Evolutionary conservation across 1,284 basidiomycete species (phyloP), one percentile per base, ranked within the genome.

Genomic region (Cryptococcus sp.): DNA sequence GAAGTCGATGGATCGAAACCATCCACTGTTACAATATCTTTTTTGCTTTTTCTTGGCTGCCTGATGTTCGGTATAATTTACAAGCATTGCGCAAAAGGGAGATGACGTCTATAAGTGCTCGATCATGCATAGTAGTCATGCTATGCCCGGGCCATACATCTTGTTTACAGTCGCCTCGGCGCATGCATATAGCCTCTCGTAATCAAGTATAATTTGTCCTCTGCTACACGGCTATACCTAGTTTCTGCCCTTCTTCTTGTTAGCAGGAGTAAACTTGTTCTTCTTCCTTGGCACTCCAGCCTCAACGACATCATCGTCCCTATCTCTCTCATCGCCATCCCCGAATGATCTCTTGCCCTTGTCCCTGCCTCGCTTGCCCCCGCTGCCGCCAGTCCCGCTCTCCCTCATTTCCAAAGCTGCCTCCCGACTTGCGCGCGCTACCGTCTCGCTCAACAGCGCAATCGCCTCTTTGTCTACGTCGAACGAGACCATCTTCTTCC

Each of bases 401-500:
- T 83, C 82, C 50, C 79, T 73, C 76, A 82, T 78, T 68, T 98
- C 94, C 43, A 85, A 84, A 46, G 86, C 85, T 3, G 95, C 94
- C 40, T 91, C 81, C 54, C 96, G 82, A 16, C 85, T 85, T 0
- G 95, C 96, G 76, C 97, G 91, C 22, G 89, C 87, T 16, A 96
- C 95, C 1, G 94, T 84, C 75, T 99, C 95, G 57, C 87, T 85
- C 57, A 99, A 79, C 35, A 98, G 80, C 50, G 90, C 88, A 16
- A 98, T 86, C 64, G 93, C 93, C 71, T 98, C 92, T 65, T 90
- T 86, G 72, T 96, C 93, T 2, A 88, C 89, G 3, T 91, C 87
- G 83, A 93, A 99, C 30, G 91, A 82, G 39, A 88, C 88, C 86
- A 99, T 90, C 78, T 94, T 92, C 79, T 96, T 94, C 35, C 86